Conservation (phyloP, 495 filamentous ascomycete species). For the Cryomyces antarcticus region DNA sequence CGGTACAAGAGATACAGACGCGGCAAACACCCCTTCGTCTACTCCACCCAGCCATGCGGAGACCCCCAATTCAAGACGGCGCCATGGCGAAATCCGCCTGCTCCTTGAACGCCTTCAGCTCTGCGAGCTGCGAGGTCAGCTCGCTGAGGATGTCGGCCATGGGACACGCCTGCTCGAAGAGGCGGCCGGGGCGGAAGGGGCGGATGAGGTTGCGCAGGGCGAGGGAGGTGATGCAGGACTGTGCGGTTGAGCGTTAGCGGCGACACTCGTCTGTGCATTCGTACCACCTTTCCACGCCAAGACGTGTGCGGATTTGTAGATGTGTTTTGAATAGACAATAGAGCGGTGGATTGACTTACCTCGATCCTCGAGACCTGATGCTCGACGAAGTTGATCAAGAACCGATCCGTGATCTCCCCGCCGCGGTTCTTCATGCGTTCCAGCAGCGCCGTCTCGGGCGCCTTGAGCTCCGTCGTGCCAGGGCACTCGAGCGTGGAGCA, state of each 20-base stretch:
- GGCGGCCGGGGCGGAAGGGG: slow-evolving; percentile 17
- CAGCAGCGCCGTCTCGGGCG: slow-evolving; percentile 61
- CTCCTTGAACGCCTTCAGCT: slow-evolving; percentile 14
- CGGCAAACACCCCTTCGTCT: too few species aligned
- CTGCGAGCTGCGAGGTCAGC: slow-evolving; percentile 13
- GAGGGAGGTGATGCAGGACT: slow-evolving; percentile 22
- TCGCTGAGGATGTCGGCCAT: slow-evolving; percentile 20
- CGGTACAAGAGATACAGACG: too few species aligned
- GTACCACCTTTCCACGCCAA: too few species aligned
- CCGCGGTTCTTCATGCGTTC: slow-evolving; percentile 66
- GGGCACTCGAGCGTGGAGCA: slow-evolving; percentile 67
- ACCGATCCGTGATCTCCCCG: slow-evolving; percentile 71
- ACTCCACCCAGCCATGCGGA: too few species aligned
- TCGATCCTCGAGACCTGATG: slow-evolving; percentile 91
- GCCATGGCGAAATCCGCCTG: slow-evolving; percentile 10
- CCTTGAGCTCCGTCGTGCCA: slow-evolving; percentile 31
- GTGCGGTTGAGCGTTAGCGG: background rate
- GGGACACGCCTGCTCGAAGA: slow-evolving; percentile 17
- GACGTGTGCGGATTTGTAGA: background rate
- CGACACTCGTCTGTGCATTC: too few species aligned
- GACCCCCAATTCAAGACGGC: background rate
- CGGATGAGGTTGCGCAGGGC: slow-evolving; percentile 21
- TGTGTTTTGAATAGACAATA: background rate
- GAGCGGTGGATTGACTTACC: slow-evolving; percentile 32
- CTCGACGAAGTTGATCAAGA: slow-evolving; percentile 71